Percentiles rank a stretch among this genome's conserved stretches.
Evolutionary conservation across 2,329 filamentous ascomycete species (phyloP).

Genomic region (Neonectria coccinea): DNA sequence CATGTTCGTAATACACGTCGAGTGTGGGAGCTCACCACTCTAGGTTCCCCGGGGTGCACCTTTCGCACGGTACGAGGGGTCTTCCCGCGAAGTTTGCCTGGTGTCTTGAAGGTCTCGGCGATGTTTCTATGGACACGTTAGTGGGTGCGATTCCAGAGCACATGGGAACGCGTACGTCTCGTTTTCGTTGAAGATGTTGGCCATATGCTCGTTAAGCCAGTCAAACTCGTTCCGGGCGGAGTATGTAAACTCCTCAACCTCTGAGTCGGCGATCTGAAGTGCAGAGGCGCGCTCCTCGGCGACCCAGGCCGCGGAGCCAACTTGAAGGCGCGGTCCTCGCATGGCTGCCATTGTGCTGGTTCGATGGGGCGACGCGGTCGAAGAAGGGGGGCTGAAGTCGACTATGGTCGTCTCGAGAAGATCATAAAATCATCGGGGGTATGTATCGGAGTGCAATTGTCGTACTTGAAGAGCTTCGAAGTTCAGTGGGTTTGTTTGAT

Average conservation of each 20-base stretch:
- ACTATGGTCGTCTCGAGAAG: conserved; percentile 32
- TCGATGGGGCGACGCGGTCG: conserved; percentile 24
- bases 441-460: conserved; percentile 25
- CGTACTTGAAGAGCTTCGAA: conserved; percentile 32
- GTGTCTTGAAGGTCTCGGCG: conserved; percentile 95
- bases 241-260: conserved; percentile 93
- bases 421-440: conserved; percentile 43
- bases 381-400: conserved; percentile 25
- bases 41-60: conserved; percentile 65
- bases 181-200: conserved; percentile 88
- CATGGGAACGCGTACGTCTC: conserved; percentile 72
- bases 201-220: conserved; percentile 99
- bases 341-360: conserved; percentile 56
- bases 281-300: conserved; percentile 84
- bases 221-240: conserved; percentile 94
- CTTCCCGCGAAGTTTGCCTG: conserved; percentile 84
- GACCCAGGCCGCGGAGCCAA: conserved; percentile 89
- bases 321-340: conserved; percentile 71
- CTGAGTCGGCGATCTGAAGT: conserved; percentile 78
- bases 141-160: conserved; percentile 16
- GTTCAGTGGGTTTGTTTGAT: conserved; percentile 33
- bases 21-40: conserved; percentile 67
- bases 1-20: not conserved
- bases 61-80: conserved; percentile 80
- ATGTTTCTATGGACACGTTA: conserved; percentile 74